Conservation (phyloP, 768 basidiomycete species). For the Lyophyllum atratum region DNA sequence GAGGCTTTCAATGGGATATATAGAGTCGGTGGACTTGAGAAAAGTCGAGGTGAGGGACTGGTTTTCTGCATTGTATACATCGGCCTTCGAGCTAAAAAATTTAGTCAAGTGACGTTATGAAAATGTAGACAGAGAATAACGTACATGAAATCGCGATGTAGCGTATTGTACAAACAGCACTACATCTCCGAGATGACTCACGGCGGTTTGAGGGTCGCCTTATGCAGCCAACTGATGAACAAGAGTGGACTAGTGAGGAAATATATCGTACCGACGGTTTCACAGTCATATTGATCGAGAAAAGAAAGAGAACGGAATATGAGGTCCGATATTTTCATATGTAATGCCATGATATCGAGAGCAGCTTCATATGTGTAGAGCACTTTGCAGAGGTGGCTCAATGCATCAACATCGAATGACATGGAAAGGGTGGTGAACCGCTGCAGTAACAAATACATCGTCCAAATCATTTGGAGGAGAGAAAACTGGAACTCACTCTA, state of each 20-base stretch:
- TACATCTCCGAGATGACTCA: constrained; percentile 77
- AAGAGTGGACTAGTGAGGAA: background rate
- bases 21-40: constrained; percentile 48
- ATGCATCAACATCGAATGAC: constrained; percentile 63
- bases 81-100: constrained; percentile 49
- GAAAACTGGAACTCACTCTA: constrained; percentile 45
- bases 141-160: constrained; percentile 64
- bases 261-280: constrained; percentile 66
- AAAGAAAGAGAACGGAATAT: constrained; percentile 62
- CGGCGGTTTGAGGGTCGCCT: constrained; percentile 86
- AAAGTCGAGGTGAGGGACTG: constrained; percentile 51
- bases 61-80: constrained; percentile 46
- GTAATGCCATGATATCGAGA: constrained; percentile 70
- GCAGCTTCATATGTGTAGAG: constrained; percentile 59
- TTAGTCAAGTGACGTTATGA: constrained; percentile 1
- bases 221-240: background rate
- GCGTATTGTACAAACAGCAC: constrained; percentile 73
- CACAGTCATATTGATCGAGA: constrained; percentile 75
- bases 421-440: constrained; percentile 55
- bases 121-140: constrained; percentile 15
- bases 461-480: background rate
- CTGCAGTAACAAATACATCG: constrained; percentile 36
- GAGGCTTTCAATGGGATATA: constrained; percentile 42
- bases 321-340: constrained; percentile 65
- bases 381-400: constrained; percentile 70